Conservation (phyloP, 139 green algal genomes). For the Nannochloris sp. region DNA sequence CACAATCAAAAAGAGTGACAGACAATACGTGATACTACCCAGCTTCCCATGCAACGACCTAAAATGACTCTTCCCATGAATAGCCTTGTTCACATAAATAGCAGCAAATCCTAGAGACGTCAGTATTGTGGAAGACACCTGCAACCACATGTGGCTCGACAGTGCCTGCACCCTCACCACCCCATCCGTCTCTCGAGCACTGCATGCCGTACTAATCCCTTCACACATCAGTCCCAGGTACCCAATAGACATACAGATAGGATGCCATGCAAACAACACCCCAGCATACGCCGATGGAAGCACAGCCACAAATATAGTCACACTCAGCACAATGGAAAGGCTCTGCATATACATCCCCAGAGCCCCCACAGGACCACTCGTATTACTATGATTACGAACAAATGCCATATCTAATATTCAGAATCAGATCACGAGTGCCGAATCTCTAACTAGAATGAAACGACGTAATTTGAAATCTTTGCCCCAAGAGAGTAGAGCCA, state of each 20-base stretch:
- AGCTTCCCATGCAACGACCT: constrained; percentile 28
- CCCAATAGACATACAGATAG: constrained; percentile 17
- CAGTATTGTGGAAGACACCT: constrained; percentile 21
- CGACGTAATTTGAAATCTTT: background rate
- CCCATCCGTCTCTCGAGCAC: constrained; percentile 7
- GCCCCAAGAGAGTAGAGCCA: too few relatives aligned
- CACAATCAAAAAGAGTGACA: constrained; percentile 32
- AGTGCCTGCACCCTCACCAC: constrained; percentile 9
- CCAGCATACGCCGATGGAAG: constrained; percentile 15
- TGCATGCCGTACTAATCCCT: constrained; percentile 16
- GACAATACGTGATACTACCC: constrained; percentile 31
- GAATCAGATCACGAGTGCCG: background rate
- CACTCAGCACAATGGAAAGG: background rate
- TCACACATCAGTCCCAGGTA: constrained; percentile 36
- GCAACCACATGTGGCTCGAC: constrained; percentile 25
- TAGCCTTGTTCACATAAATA: constrained; percentile 53
- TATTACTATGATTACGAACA: too few relatives aligned
- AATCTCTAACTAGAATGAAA: background rate
- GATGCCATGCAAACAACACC: constrained; percentile 26
- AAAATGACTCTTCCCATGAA: constrained; percentile 30
- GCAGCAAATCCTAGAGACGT: constrained; percentile 37
- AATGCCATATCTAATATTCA: background rate
- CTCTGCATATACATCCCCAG: background rate
- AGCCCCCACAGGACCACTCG: too few relatives aligned
- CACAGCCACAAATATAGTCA: constrained; percentile 7